A percentile compares a stretch with the other conserved stretches of the same genome.
Evolutionary conservation across 2,329 filamentous ascomycete genomes (phyloP).

Genomic region (Aulographum hederae): DNA sequence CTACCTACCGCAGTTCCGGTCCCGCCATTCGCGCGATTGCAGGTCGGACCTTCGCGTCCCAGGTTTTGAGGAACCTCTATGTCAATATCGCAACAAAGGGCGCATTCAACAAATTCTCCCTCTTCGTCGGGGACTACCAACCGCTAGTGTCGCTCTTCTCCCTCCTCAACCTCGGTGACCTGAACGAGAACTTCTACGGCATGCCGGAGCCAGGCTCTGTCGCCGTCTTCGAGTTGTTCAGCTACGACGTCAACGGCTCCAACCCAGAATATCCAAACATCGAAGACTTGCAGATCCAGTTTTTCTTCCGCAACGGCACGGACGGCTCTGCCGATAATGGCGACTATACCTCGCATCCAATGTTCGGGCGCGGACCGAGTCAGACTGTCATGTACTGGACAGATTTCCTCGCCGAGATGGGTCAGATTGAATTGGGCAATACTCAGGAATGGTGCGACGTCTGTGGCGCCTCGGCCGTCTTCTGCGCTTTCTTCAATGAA

Average conservation of each 20-base stretch:
- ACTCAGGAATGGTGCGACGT: slow-evolving; percentile 32
- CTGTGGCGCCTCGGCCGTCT: slow-evolving; percentile 28
- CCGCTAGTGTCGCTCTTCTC: slow-evolving; percentile 15
- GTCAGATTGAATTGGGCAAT: slow-evolving; percentile 22
- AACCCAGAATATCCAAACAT: slow-evolving; percentile 14
- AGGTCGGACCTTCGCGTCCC: slow-evolving; percentile 22
- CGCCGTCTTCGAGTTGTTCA: slow-evolving; percentile 34
- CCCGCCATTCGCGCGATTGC: slow-evolving; percentile 20
- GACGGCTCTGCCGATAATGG: slow-evolving; percentile 3
- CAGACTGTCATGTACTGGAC: slow-evolving; percentile 27
- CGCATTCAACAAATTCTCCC: slow-evolving; percentile 21
- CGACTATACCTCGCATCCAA: slow-evolving; percentile 21
- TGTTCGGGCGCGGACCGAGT: slow-evolving; percentile 31
- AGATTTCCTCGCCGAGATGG: slow-evolving; percentile 30
- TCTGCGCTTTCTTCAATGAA: slow-evolving; percentile 28
- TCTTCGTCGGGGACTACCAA: slow-evolving; percentile 19
- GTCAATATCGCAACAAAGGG: slow-evolving; percentile 20
- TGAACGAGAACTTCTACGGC: slow-evolving; percentile 26
- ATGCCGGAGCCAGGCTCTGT: slow-evolving; percentile 29
- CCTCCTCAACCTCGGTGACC: slow-evolving; percentile 14
- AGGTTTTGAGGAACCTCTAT: slow-evolving; percentile 19
- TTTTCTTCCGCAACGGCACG: slow-evolving; percentile 35
- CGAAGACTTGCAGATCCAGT: slow-evolving; percentile 35
- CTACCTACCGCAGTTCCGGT: not conserved
- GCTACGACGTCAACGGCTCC: slow-evolving; percentile 14